These are phyloP conservation scores for Lipomyces yamadae DNA, from an alignment of 805 yeast species.

Conservation along the genomic window DNA sequence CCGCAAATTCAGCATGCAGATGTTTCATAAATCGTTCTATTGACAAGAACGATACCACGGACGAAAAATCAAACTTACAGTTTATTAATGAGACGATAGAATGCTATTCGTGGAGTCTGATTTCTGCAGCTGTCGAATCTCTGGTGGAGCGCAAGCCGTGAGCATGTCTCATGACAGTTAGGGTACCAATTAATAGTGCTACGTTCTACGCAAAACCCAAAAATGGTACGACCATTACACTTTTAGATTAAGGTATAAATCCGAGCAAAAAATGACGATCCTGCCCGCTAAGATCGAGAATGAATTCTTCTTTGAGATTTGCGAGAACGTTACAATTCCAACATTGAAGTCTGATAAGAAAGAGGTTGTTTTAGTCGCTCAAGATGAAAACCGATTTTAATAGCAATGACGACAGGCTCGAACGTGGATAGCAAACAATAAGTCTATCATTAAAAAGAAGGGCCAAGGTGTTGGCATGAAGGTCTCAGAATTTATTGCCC, in stretches of 20 bases:
- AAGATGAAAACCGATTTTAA: no score
- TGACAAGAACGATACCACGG: not conserved
- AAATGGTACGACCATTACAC: not conserved
- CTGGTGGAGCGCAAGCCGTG: not conserved
- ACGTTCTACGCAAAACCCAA: not conserved
- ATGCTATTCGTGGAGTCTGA: not conserved
- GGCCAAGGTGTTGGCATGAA: no score
- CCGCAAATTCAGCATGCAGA: not conserved
- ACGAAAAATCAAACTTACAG: not conserved
- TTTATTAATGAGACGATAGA: not conserved
- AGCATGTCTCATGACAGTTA: not conserved
- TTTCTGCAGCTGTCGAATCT: not conserved
- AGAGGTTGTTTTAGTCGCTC: no score
- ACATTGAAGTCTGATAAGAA: no score
- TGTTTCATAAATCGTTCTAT: not conserved
- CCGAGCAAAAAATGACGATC: no score
- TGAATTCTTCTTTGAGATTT: no score
- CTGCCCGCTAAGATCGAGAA: no score
- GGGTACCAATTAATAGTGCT: no score
- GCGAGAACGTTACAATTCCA: no score
- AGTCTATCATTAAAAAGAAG: no score
- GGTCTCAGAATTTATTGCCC: no score
- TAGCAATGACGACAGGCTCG: not conserved
- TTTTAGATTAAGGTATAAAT: not conserved
- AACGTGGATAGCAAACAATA: not conserved